Conservation (phyloP, 2,329 filamentous ascomycete species). For the Fusarium anguioides region DNA sequence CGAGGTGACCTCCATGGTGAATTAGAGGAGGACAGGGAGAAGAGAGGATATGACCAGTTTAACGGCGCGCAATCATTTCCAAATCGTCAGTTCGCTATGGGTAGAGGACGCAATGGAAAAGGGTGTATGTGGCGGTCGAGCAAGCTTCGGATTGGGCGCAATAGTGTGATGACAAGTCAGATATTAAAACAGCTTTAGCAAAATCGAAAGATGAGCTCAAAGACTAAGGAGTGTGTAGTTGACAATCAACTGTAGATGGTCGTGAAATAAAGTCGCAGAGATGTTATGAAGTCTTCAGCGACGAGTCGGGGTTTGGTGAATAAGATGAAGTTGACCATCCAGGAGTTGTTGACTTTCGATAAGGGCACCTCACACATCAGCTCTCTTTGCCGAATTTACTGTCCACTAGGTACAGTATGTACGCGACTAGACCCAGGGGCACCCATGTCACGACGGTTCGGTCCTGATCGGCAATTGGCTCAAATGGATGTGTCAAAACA, state of each 20-base stretch:
- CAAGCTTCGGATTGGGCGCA: constrained; percentile 22
- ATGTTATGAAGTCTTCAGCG: constrained; percentile 27
- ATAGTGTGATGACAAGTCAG: constrained; percentile 29
- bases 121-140: constrained; percentile 18
- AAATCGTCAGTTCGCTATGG: constrained; percentile 33
- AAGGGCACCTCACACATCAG: constrained; percentile 17
- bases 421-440: constrained; percentile 44
- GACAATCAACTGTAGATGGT: constrained; percentile 12
- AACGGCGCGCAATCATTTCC: constrained; percentile 47
- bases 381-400: constrained; percentile 36
- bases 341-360: constrained; percentile 47
- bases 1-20: constrained; percentile 65
- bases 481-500: constrained; percentile 47
- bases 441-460: constrained; percentile 48
- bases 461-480: constrained; percentile 30
- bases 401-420: no score
- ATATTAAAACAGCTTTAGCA: constrained; percentile 35
- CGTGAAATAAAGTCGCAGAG: constrained; percentile 26
- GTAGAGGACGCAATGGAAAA: constrained; percentile 21
- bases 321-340: constrained; percentile 40
- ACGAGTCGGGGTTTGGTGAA: constrained; percentile 26
- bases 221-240: constrained; percentile 39
- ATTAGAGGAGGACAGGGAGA: constrained; percentile 31
- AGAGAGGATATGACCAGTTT: constrained; percentile 32
- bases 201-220: constrained; percentile 21